phyloP scores from a whole-genome alignment of 1,139 yeast genomes.

The Suhomyces wounanorum region DNA sequence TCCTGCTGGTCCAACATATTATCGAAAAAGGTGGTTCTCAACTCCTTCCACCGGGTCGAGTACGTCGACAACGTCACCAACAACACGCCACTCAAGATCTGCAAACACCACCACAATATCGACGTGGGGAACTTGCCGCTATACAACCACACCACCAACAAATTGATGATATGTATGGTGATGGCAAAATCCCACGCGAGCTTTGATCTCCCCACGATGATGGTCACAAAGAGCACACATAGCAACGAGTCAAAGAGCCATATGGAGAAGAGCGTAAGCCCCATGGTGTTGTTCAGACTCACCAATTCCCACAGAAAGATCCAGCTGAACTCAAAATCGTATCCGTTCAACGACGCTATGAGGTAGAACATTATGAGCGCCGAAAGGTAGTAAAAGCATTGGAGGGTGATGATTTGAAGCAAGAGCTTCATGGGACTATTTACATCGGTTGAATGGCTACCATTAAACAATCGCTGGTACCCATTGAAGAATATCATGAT shows the following conservation, averaged over 20 bases:
- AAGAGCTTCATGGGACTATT: slow-evolving; percentile 42
- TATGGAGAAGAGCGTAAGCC: slow-evolving; percentile 66
- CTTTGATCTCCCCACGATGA: slow-evolving; percentile 89
- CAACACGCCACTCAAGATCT: slow-evolving; percentile 63
- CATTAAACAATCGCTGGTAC: slow-evolving; percentile 29
- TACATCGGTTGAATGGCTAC: slow-evolving; percentile 29
- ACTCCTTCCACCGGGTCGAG: slow-evolving; percentile 84
- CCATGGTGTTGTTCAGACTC: slow-evolving; percentile 75
- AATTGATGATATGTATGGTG: slow-evolving; percentile 80
- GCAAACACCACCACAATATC: slow-evolving; percentile 84
- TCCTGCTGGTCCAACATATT: slow-evolving; percentile 63
- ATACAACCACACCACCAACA: slow-evolving; percentile 67
- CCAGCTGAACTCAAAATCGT: slow-evolving; percentile 63
- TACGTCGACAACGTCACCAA: slow-evolving; percentile 83
- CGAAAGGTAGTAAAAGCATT: slow-evolving; percentile 64
- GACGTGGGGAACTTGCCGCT: slow-evolving; percentile 68
- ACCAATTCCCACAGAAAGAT: slow-evolving; percentile 83
- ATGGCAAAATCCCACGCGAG: slow-evolving; percentile 95
- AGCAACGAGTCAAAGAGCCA: slow-evolving; percentile 82
- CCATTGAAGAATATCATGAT: slow-evolving; percentile 21
- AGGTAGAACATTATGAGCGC: slow-evolving; percentile 60
- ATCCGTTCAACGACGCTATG: slow-evolving; percentile 62
- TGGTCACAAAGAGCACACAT: slow-evolving; percentile 79
- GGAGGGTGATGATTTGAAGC: slow-evolving; percentile 63
- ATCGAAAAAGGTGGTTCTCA: slow-evolving; percentile 85